phyloP scores from a whole-genome alignment of 495 filamentous ascomycete species.

The Neurospora pannonica region DNA sequence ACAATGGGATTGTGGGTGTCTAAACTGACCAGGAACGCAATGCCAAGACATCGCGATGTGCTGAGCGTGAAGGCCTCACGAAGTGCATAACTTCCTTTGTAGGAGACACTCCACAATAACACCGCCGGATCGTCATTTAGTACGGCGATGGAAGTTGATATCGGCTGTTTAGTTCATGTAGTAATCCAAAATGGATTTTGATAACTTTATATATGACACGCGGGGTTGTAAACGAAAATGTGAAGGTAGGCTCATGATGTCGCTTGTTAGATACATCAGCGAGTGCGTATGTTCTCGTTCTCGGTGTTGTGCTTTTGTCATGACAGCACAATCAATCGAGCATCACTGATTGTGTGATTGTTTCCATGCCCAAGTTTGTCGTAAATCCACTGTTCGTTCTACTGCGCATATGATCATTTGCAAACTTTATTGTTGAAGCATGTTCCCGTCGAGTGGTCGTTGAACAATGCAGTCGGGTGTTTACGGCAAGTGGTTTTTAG shows the following conservation, averaged over 20 bases:
- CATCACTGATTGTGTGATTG: too few relatives aligned
- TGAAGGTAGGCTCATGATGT: neutral
- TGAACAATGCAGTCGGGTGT: neutral
- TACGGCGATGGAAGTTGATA: fast-evolving
- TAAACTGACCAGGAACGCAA: neutral
- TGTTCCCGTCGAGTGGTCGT: neutral
- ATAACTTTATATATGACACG: too few relatives aligned
- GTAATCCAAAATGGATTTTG: too few relatives aligned
- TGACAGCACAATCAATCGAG: neutral
- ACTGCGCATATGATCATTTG: neutral
- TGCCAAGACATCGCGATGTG: neutral
- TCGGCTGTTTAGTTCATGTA: too few relatives aligned
- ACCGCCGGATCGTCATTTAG: neutral
- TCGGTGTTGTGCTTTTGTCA: neutral
- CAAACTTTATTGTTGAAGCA: neutral
- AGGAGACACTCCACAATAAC: neutral
- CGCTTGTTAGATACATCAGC: fast-evolving
- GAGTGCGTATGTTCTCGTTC: neutral
- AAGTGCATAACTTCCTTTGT: neutral
- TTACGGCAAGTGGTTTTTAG: neutral
- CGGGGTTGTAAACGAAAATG: neutral
- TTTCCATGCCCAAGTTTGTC: neutral
- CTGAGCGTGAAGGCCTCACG: neutral
- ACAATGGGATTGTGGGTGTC: neutral
- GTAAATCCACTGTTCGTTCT: neutral